Conservation (phyloP, 352 stramenopile species). For the Phytophthora megakarya region DNA sequence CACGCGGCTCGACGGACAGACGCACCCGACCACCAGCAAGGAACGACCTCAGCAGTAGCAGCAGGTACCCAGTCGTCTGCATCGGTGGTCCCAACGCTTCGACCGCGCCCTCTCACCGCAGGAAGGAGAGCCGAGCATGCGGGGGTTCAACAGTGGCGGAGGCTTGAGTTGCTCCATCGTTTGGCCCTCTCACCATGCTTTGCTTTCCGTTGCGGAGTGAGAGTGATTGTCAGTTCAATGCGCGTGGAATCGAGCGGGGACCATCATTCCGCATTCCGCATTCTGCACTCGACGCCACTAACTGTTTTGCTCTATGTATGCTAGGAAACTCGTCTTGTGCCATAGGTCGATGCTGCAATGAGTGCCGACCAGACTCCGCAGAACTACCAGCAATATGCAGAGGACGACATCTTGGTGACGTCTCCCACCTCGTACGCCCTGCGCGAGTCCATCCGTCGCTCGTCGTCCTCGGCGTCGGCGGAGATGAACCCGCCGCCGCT, state of each 20-base stretch:
- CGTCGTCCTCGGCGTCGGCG: constrained; percentile 61
- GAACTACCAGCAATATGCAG: constrained; percentile 43
- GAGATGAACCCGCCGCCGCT: constrained; percentile 40
- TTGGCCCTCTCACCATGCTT: constrained; percentile 3
- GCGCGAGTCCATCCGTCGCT: constrained; percentile 80
- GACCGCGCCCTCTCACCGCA: neutral
- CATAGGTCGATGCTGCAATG: constrained; percentile 50
- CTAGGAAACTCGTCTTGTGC: constrained; percentile 18
- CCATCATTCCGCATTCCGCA: constrained; percentile 30
- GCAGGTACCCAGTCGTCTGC: constrained; percentile 22
- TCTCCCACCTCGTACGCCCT: constrained; percentile 80
- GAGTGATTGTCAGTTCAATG: constrained; percentile 33
- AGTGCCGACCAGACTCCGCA: constrained; percentile 41
- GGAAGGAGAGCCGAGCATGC: neutral
- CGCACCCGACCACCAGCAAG: constrained; percentile 19
- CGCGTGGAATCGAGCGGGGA: constrained; percentile 1
- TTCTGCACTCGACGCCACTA: constrained; percentile 7
- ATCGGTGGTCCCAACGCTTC: neutral
- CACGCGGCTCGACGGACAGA: constrained; percentile 24
- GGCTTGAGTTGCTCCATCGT: neutral
- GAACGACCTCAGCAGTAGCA: constrained; percentile 16
- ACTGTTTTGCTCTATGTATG: constrained; percentile 34
- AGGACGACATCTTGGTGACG: constrained; percentile 80
- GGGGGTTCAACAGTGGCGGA: constrained; percentile 14
- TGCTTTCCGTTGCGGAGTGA: constrained; percentile 17